These are phyloP conservation scores for Pezicula carpinea DNA, from an alignment of 2,329 filamentous ascomycete genomes.

Conservation along the genomic window DNA sequence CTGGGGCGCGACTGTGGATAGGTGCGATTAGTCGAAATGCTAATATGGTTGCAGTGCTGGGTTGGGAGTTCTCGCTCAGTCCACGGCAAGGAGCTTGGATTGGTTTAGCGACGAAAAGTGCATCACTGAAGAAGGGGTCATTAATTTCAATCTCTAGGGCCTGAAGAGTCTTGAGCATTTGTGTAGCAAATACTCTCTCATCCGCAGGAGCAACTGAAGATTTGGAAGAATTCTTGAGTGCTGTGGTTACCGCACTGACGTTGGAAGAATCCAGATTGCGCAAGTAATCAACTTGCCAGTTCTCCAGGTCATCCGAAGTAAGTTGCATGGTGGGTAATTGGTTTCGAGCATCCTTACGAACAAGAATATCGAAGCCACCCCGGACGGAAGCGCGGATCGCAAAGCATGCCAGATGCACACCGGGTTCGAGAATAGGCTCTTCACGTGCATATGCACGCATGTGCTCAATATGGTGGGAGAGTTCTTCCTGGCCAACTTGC, in stretches of 20 bases:
- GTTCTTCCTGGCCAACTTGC: conserved; percentile 62
- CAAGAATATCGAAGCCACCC: conserved; percentile 28
- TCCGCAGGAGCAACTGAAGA: conserved; percentile 31
- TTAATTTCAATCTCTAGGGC: conserved; percentile 37
- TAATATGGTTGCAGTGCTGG: conserved; percentile 37
- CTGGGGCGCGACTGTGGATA: conserved; percentile 50
- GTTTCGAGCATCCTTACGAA: conserved; percentile 40
- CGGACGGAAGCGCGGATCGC: conserved; percentile 43
- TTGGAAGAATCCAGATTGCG: conserved; percentile 42
- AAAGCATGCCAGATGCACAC: conserved; percentile 55
- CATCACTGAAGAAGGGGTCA: conserved; percentile 42
- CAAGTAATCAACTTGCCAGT: conserved; percentile 52
- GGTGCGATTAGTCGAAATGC: conserved; percentile 58
- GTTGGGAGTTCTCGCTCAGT: conserved; percentile 17
- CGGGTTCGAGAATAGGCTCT: conserved; percentile 42
- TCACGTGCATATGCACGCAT: conserved; percentile 57
- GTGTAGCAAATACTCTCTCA: conserved; percentile 40
- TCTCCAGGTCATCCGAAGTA: conserved; percentile 46
- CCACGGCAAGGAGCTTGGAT: conserved; percentile 38
- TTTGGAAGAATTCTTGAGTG: conserved; percentile 30
- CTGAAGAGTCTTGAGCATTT: conserved; percentile 39
- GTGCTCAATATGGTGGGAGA: conserved; percentile 55
- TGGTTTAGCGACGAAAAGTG: conserved; percentile 38
- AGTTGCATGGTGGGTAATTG: conserved; percentile 57
- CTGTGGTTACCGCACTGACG: conserved; percentile 35